phyloP scores from a whole-genome alignment of 306 rosid species.

The Datisca glomerata region DNA sequence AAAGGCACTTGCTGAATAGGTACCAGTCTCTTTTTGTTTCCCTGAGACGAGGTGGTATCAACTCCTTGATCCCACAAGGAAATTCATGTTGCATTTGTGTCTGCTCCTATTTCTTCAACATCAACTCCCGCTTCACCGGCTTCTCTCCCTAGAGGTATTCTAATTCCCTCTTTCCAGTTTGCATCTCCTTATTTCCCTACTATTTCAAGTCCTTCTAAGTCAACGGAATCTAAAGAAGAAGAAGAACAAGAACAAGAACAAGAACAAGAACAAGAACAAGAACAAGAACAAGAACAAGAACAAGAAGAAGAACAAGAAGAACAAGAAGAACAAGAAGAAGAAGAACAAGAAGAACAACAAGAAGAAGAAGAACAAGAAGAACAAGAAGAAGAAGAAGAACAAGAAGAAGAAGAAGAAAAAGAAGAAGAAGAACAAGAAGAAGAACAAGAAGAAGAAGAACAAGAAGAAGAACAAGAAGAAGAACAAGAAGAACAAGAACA shows the following conservation, averaged over 20 bases:
- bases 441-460: background rate
- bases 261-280: background rate
- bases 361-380: background rate
- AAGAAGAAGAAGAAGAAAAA: background rate
- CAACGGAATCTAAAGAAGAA: too few species aligned
- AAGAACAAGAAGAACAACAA: background rate
- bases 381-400: background rate
- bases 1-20: too few species aligned
- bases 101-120: too few species aligned
- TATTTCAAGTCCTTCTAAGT: too few species aligned
- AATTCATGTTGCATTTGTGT: too few species aligned
- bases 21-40: too few species aligned
- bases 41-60: too few species aligned
- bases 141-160: too few species aligned
- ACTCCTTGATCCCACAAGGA: too few species aligned
- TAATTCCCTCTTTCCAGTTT: too few species aligned
- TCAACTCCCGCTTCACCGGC: too few species aligned
- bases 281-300: background rate
- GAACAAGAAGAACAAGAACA: background rate
- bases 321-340: background rate
- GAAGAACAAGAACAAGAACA: background rate
- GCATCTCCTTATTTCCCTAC: too few species aligned
- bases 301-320: background rate
- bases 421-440: background rate
- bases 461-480: background rate